Conservation (phyloP, 1,284 basidiomycete species). For the Boletellus dicymbophilus region DNA sequence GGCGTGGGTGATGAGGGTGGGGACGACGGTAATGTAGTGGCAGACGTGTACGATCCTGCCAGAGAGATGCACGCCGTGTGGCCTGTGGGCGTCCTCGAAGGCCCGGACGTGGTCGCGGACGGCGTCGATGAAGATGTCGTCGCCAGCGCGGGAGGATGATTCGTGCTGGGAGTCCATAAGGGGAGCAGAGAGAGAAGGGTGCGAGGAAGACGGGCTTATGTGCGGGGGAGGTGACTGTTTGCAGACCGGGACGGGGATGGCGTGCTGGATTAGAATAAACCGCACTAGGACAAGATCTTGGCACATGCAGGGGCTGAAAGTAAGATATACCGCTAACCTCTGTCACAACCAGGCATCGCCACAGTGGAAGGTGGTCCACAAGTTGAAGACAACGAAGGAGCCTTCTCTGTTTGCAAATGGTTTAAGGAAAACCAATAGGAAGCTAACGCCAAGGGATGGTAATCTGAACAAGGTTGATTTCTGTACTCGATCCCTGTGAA, state of each 20-base stretch:
- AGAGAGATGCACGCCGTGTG: constrained; percentile 70
- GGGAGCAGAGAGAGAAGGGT: neutral
- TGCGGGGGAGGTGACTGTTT: too few relatives aligned
- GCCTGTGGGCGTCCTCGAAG: constrained; percentile 71
- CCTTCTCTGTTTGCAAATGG: too few relatives aligned
- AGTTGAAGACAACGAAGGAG: too few relatives aligned
- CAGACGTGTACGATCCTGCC: constrained; percentile 88
- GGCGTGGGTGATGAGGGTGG: constrained; percentile 51
- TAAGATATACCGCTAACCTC: too few relatives aligned
- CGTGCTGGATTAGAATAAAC: constrained; percentile 30
- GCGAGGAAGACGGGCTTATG: constrained; percentile 16
- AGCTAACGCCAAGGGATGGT: constrained; percentile 61
- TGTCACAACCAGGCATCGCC: too few relatives aligned
- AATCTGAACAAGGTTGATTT: constrained; percentile 63
- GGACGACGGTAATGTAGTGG: constrained; percentile 76
- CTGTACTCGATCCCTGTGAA: constrained; percentile 61
- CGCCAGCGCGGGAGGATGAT: constrained; percentile 39
- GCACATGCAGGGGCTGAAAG: too few relatives aligned
- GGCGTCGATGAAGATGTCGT: constrained; percentile 47
- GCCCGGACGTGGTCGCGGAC: constrained; percentile 59
- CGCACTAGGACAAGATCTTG: too few relatives aligned
- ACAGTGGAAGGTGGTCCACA: too few relatives aligned
- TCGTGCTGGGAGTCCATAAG: constrained; percentile 51
- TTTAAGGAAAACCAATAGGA: too few relatives aligned
- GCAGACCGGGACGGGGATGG: too few relatives aligned